phyloP scores from a whole-genome alignment of 106 monocot species.

The Vanilla planifolia region DNA sequence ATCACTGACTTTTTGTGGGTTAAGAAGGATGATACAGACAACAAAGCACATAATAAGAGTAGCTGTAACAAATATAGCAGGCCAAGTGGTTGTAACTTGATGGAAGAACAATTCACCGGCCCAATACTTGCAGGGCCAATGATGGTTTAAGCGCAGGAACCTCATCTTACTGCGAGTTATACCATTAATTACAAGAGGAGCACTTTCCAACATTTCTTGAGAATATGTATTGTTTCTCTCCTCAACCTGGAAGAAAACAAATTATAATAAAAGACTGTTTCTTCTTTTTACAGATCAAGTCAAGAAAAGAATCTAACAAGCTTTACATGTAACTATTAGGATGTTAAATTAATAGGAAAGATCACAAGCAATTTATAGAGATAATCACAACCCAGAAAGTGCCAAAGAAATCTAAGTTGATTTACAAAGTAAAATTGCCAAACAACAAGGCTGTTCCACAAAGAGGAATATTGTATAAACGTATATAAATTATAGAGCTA shows the following conservation, averaged over 20 bases:
- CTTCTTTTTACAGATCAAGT: not conserved
- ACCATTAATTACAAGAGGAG: constrained; percentile 21
- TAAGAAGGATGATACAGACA: constrained; percentile 55
- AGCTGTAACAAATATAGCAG: constrained; percentile 32
- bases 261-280: too few species aligned
- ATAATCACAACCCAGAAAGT: too few species aligned
- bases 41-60: constrained; percentile 49
- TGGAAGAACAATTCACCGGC: constrained; percentile 4
- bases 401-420: too few species aligned
- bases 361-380: too few species aligned
- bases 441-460: too few species aligned
- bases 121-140: constrained; percentile 20
- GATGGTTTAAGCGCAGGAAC: constrained; percentile 3
- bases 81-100: constrained; percentile 18
- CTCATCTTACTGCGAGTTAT: constrained; percentile 6
- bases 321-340: not conserved
- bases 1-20: constrained; percentile 41
- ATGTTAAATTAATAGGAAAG: too few species aligned
- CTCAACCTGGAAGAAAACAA: constrained; percentile 24
- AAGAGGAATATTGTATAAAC: too few species aligned
- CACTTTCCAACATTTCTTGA: constrained; percentile 17
- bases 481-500: too few species aligned
- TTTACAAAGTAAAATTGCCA: too few species aligned
- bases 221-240: constrained; percentile 3
- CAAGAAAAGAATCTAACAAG: too few species aligned